These are phyloP conservation scores for Diplogelasinospora grovesii DNA, from an alignment of 495 filamentous ascomycete species.

Conservation along the genomic window DNA sequence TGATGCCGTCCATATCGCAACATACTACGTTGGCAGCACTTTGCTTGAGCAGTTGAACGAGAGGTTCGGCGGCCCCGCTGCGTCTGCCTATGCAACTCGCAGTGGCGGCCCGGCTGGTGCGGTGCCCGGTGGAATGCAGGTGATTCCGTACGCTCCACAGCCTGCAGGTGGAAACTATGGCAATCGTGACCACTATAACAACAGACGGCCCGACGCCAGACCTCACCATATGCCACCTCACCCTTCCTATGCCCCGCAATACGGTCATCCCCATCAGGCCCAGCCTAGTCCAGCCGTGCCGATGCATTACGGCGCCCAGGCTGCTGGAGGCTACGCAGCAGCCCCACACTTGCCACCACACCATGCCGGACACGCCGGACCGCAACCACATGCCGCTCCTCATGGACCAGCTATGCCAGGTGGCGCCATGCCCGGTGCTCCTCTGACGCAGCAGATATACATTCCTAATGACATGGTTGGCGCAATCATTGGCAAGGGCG, in stretches of 20 bases:
- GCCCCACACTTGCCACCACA: conserved; percentile 75
- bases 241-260: conserved; percentile 45
- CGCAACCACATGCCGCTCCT: conserved; percentile 46
- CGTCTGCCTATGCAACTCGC: conserved; percentile 92
- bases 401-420: conserved; percentile 66
- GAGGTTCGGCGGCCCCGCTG: conserved; percentile 89
- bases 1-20: conserved; percentile 95
- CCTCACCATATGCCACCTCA: conserved; percentile 45
- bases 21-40: conserved; percentile 95
- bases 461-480: conserved; percentile 99
- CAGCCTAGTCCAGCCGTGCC: conserved; percentile 59
- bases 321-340: conserved; percentile 52
- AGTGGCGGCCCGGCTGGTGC: conserved; percentile 88
- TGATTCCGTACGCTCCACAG: conserved; percentile 91
- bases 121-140: conserved; percentile 94
- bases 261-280: conserved; percentile 55
- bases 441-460: conserved; percentile 95
- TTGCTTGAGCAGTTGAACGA: conserved; percentile 94
- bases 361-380: conserved; percentile 47
- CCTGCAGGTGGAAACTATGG: conserved; percentile 87
- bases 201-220: conserved; percentile 62
- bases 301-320: conserved; percentile 59
- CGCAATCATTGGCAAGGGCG: conserved; percentile 97
- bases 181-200: conserved; percentile 71
- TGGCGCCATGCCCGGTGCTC: conserved; percentile 68